Evolutionary conservation across 768 basidiomycete genomes (phyloP), one percentile per base, ranked within the genome.

Genomic region (Collybia mongolica): DNA sequence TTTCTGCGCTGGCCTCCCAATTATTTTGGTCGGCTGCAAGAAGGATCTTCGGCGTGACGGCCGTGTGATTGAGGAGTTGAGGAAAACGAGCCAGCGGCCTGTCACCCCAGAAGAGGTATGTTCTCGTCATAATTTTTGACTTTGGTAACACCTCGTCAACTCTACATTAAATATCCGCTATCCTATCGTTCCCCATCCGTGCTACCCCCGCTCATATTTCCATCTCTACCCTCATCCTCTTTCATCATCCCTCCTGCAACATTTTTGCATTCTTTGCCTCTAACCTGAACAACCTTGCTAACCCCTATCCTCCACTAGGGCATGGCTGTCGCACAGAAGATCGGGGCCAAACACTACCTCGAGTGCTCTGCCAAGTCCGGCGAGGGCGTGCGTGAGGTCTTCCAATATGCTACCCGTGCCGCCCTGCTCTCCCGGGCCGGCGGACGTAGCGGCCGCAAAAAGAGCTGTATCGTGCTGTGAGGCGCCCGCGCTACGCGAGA

Each of bases 11-110:
- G 89, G 88, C 44, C 76, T 98, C 39, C 97, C 97, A 42, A 88
- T 97, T 74, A 93, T 99, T 64, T 88, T 99, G 51, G 95, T 99
- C 57, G 97, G 93, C 14, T 97, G 93, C 83, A 98, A 98, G 86
- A 98, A 95, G 81, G 97, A 99, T 73, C 82, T 99, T 54, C 79
- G 96, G 70, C 86, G 90, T 62, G 96, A 99, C 73, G 82, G 83
- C 26, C 83, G 93, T 65, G 93, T 95, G 43, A 89, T 96, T 47
- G 93, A 97, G 53, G 93, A 96, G 72, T 83, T 99, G 55, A 81
- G 89, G 67, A 91, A 91, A 84, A 94, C 92, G 52, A 89, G 83
- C 65, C 96, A 98, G 76, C 77, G 92, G 67, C 95, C 96, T 43
- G 95, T 99, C 28, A 90, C 92, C 28, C 86, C 90, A 45, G 90